Evolutionary conservation across 805 yeast species (phyloP).

Genomic region (Saccharomyces cerevisiae): DNA sequence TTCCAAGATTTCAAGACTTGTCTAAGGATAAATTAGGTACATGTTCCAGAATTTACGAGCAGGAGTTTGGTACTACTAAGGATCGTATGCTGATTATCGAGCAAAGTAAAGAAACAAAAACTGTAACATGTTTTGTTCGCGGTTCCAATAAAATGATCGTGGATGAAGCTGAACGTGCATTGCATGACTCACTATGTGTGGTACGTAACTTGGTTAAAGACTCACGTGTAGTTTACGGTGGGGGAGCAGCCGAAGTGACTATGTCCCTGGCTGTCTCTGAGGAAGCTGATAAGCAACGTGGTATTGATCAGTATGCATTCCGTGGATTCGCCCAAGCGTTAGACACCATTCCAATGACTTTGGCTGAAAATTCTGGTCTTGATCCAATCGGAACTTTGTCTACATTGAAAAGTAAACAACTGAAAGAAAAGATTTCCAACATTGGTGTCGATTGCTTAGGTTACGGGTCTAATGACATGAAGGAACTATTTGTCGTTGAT

Average conservation of each 20-base stretch:
- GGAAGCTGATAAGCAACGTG: constrained; percentile 87
- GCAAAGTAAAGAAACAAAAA: constrained; percentile 75
- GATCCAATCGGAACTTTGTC: constrained; percentile 89
- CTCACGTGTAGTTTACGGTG: constrained; percentile 94
- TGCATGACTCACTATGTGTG: constrained; percentile 94
- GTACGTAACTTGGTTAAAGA: constrained; percentile 92
- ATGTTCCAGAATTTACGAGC: constrained; percentile 78
- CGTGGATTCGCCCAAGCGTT: constrained; percentile 88
- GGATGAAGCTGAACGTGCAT: constrained; percentile 92
- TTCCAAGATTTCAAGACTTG: constrained; percentile 93
- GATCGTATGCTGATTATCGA: constrained; percentile 94
- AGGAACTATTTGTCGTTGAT: constrained; percentile 86
- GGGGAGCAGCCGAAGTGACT: constrained; percentile 96
- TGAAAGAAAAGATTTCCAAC: constrained; percentile 56
- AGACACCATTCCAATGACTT: constrained; percentile 85
- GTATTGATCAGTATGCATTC: constrained; percentile 96
- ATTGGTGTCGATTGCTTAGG: constrained; percentile 94
- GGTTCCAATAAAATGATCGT: constrained; percentile 97
- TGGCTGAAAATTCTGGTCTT: constrained; percentile 95
- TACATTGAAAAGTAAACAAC: constrained; percentile 73
- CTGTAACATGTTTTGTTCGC: constrained; percentile 87
- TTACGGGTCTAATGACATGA: constrained; percentile 84
- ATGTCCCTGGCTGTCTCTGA: constrained; percentile 86
- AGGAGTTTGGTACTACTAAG: constrained; percentile 92
- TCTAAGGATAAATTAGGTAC: constrained; percentile 72